Evolutionary conservation across 352 stramenopile species (phyloP), one percentile per base, ranked within the genome.

Genomic region (Phytophthora europaea): DNA sequence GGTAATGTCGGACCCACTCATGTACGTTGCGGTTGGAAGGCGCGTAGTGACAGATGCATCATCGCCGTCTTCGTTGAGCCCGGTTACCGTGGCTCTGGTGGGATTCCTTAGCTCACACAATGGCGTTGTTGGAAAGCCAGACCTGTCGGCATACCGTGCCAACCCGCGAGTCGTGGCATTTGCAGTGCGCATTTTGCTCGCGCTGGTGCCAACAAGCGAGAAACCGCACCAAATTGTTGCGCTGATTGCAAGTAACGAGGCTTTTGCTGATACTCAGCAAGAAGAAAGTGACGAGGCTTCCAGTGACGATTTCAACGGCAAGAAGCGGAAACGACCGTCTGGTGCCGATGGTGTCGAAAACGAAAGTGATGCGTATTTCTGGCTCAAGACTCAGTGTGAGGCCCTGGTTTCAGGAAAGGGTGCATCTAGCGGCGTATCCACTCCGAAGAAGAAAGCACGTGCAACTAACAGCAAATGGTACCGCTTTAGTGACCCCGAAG

Each of bases 41-140:
- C 62, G 68, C 22, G 65, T 74, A 18, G 16, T 69, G 8, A 58
- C 73, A 45, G 48, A 73, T 43, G 28, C 51, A 8, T 61, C 45
- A 6, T 64, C 23, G 15, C 20, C 54, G 36, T 76, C 69, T 4
- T 85, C 59, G 38, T 52, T 72, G 3, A 93, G 84, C 51, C 82
- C 85, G 2, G 75, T 85, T 4, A 89, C 75, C 20, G 73, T 87
- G 9, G 79, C 85, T 1, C 67, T 93, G 8, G 81, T 90, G 20
- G 61, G 61, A 45, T 93, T 90, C 52, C 69, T 93, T 4, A 75
- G 82, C 31, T 65, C 65, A 28, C 23, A 8, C 6, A 20, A 6
- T 54, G 55, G 36, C 59, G 47, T 16, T 43, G 26, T 23, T 65
- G 52, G 36, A 6, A 70, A 70, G n/a, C 5, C 20, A 1, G 55